These are phyloP conservation scores for Gynandropsis gynandra DNA, from an alignment of 345 rosid species.

Conservation along the genomic window DNA sequence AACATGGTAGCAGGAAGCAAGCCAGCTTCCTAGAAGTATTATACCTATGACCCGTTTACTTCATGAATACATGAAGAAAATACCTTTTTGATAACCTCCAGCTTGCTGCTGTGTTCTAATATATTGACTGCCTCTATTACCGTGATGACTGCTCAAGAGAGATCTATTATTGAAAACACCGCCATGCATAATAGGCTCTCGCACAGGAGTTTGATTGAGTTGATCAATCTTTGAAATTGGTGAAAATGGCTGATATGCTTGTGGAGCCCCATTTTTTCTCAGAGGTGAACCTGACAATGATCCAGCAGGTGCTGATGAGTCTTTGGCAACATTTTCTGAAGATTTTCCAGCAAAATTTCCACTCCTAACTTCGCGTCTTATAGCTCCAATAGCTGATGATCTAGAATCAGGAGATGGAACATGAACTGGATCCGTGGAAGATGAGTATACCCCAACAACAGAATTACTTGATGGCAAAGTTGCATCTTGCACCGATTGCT, in stretches of 20 bases:
- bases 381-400: conserved; percentile 73
- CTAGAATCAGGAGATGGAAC: conserved; percentile 90
- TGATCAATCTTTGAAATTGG: conserved; percentile 51
- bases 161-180: conserved; percentile 44
- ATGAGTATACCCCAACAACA: conserved; percentile 71
- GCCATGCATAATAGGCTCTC: conserved; percentile 36
- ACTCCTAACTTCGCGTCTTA: conserved; percentile 86
- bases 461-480: conserved; percentile 51
- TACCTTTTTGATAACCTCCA: conserved; percentile 18
- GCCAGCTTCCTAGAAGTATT: too few relatives aligned
- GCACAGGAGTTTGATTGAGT: conserved; percentile 33
- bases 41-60: neutral
- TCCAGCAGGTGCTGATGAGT: conserved; percentile 26
- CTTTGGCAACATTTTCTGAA: conserved; percentile 44
- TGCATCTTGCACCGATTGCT: conserved; percentile 5
- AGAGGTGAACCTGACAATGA: conserved; percentile 42
- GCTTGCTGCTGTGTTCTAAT: conserved; percentile 22
- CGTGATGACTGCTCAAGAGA: conserved; percentile 40
- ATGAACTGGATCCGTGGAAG: conserved; percentile 89
- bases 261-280: conserved; percentile 42
- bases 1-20: too few relatives aligned
- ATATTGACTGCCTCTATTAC: conserved; percentile 21
- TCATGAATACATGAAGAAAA: neutral
- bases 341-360: conserved; percentile 60
- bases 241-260: conserved; percentile 46